Base-by-base conservation (phyloP, 148 eudicot species). In the Drosera capensis region DNA sequence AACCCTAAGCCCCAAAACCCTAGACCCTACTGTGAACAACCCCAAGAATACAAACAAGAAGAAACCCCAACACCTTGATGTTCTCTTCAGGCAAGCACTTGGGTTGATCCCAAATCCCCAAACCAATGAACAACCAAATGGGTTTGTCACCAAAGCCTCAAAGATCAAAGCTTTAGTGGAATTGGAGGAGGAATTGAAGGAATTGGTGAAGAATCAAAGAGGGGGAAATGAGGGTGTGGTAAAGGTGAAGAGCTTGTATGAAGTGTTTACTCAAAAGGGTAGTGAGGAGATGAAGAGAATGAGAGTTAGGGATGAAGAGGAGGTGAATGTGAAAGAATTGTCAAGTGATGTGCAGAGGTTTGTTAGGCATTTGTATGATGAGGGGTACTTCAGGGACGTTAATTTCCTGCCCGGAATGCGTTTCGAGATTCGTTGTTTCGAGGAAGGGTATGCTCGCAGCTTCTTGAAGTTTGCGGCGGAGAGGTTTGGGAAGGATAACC, bases 401-500 rank as follows among this genome's bases (percentile, higher is more conserved):
- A 68, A 69, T 46, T 73, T 83, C 49, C 24, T 79, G 45, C 54
- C 64, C 3, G 39, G 51, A 40, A 48, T 62, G 29, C 45, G 21
- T 51, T 79, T 83, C 53, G 74, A 76, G 54, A 19, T 51, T 11
- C 54, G 52, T 40, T 58, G 66, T 52, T 84, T 84, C 18, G 63
- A 69, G 68, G 57, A 49, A 35, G 63, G 54, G 15, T 77, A 71
- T 65, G 94, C 62, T 9, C 68, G 74, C 20, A 62, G 64, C 29
- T 84, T 54, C 42, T 20, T 84, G 4, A 71, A 62, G 71, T 51
- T n/a, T 53, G 85, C 79, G 2, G 68, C 78, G 2, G 77, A 68
- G 74, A 63, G 57, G 43, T 84, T 71, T 60, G 88, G 79, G n/a
- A 44, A 45, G 51, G 75, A 77, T 45, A 56, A 71, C 28, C 76